These are phyloP conservation scores for Dactylellina drechsleri DNA, from an alignment of 2,329 filamentous ascomycete genomes.

Conservation along the genomic window DNA sequence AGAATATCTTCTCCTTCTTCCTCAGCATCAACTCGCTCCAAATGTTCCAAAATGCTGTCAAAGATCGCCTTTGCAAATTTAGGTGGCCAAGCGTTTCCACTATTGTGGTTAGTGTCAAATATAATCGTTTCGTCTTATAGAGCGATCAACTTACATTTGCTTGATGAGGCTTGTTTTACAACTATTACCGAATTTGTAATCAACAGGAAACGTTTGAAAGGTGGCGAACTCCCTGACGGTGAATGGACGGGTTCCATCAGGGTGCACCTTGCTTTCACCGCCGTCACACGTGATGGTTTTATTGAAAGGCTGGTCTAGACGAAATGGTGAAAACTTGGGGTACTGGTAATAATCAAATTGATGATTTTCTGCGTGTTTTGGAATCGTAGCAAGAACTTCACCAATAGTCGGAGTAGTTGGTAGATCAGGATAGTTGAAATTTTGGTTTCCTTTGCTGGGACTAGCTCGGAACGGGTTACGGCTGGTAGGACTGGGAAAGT, in stretches of 20 bases:
- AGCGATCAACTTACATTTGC: slow-evolving; percentile 23
- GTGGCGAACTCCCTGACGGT: slow-evolving; percentile 75
- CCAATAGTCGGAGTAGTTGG: slow-evolving; percentile 62
- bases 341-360: slow-evolving; percentile 62
- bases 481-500: slow-evolving; percentile 73
- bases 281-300: slow-evolving; percentile 72
- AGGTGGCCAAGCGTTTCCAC: slow-evolving; percentile 49
- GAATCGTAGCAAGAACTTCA: slow-evolving; percentile 63
- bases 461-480: slow-evolving; percentile 60
- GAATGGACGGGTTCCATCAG: slow-evolving; percentile 71
- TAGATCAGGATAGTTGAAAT: slow-evolving; percentile 59
- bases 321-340: slow-evolving; percentile 43
- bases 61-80: slow-evolving; percentile 42
- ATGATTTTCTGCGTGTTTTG: slow-evolving; percentile 59
- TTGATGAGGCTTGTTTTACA: slow-evolving; percentile 21
- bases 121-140: neutral
- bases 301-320: slow-evolving; percentile 55
- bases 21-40: slow-evolving; percentile 21
- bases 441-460: neutral
- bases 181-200: slow-evolving; percentile 67
- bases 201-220: slow-evolving; percentile 74
- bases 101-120: slow-evolving; percentile 6
- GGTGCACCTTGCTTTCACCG: slow-evolving; percentile 73
- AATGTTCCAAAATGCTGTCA: slow-evolving; percentile 26
- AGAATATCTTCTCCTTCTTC: slow-evolving; percentile 1